These are phyloP conservation scores for Coniosporium tulheliwenetii DNA, from an alignment of 2,329 filamentous ascomycete genomes.

Conservation along the genomic window DNA sequence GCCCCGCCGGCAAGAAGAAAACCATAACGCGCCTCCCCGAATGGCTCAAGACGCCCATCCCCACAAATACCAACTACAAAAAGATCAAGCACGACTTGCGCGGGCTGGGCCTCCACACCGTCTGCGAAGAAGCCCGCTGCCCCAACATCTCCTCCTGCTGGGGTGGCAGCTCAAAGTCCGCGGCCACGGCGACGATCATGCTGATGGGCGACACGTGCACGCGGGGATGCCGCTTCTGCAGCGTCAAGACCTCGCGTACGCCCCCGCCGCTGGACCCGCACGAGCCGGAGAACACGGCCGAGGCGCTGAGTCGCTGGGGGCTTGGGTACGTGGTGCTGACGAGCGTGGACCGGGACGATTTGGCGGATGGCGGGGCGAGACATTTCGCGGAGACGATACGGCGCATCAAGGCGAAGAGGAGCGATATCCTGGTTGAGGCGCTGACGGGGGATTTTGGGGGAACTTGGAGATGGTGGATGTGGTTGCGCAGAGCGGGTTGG, in stretches of 20 bases:
- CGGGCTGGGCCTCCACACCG: conserved; percentile 80
- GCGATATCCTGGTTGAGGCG: conserved; percentile 64
- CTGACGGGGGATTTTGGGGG: conserved; percentile 78
- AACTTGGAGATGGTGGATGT: conserved; percentile 74
- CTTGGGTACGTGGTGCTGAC: conserved; percentile 93
- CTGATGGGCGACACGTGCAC: conserved; percentile 98
- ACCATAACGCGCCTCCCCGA: conserved; percentile 62
- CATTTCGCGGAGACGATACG: conserved; percentile 92
- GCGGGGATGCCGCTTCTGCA: conserved; percentile 90
- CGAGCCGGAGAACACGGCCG: conserved; percentile 92
- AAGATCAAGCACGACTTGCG: conserved; percentile 88
- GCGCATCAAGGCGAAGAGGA: conserved; percentile 65
- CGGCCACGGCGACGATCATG: conserved; percentile 97
- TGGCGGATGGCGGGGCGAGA: conserved; percentile 70
- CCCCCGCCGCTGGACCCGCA: conserved; percentile 79
- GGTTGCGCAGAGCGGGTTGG: conserved; percentile 75
- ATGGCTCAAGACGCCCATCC: conserved; percentile 95
- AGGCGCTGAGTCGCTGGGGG: conserved; percentile 84
- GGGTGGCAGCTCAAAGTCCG: conserved; percentile 77
- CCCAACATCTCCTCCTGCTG: conserved; percentile 98
- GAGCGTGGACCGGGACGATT: conserved; percentile 82
- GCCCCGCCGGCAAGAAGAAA: conserved; percentile 46
- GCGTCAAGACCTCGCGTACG: conserved; percentile 71
- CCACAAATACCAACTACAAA: conserved; percentile 73
- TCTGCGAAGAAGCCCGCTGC: conserved; percentile 94